Evolutionary conservation across 2,329 filamentous ascomycete species (phyloP).

Genomic region (Exophiala sideris): DNA sequence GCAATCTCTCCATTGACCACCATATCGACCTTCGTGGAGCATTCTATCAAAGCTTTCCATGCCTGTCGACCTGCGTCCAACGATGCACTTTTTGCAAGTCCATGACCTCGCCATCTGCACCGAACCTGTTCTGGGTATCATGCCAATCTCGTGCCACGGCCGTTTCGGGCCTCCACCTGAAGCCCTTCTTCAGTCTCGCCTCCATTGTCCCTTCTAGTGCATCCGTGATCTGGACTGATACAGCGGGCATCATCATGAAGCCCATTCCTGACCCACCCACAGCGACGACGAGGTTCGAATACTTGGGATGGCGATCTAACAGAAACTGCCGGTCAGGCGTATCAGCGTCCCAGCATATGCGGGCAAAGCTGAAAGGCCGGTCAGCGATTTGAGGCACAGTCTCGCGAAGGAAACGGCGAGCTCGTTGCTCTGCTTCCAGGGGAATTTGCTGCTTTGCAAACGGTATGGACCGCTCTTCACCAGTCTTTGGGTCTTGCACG

Average conservation of each 20-base stretch:
- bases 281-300: constrained; percentile 44
- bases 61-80: constrained; percentile 35
- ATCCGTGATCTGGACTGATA: constrained; percentile 50
- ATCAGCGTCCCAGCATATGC: constrained; percentile 57
- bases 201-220: constrained; percentile 46
- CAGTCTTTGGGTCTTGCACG: constrained; percentile 29
- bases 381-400: constrained; percentile 53
- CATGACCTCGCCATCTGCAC: constrained; percentile 48
- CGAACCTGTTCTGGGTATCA: constrained; percentile 48
- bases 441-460: constrained; percentile 46
- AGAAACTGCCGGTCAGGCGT: constrained; percentile 53
- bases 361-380: constrained; percentile 48
- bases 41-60: too few relatives aligned
- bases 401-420: constrained; percentile 48
- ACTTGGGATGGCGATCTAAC: constrained; percentile 49
- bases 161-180: constrained; percentile 52
- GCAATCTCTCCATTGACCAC: too few relatives aligned
- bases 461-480: constrained; percentile 36
- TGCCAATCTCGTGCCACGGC: constrained; percentile 46
- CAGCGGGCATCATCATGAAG: constrained; percentile 52
- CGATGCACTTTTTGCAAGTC: constrained; percentile 44
- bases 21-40: too few relatives aligned
- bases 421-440: constrained; percentile 44
- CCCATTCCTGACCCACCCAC: constrained; percentile 53
- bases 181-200: constrained; percentile 39